Conservation (phyloP, 1,139 yeast genomes). For the Hemisphaericaspora subhashii region DNA sequence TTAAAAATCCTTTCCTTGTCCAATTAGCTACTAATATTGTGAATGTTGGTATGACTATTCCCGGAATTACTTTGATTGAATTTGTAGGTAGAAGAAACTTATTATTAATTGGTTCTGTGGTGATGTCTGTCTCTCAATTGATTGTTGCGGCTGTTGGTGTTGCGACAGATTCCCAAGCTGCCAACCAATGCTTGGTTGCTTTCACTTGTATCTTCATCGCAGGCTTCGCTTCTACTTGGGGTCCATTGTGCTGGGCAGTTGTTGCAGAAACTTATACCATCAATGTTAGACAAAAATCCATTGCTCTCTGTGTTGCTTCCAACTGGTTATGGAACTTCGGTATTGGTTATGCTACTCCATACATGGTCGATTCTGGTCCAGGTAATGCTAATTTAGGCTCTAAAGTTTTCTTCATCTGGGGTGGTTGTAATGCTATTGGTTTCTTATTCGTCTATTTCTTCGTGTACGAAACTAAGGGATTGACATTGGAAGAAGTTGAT, state of each 20-base stretch:
- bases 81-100: slow-evolving; percentile 38
- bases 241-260: slow-evolving; percentile 72
- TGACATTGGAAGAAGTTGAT: slow-evolving; percentile 73
- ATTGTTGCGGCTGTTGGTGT: slow-evolving; percentile 73
- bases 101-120: slow-evolving; percentile 53
- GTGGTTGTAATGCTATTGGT: slow-evolving; percentile 36
- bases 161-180: slow-evolving; percentile 28
- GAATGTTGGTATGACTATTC: slow-evolving; percentile 37
- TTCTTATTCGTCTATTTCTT: slow-evolving; percentile 62
- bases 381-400: slow-evolving; percentile 64
- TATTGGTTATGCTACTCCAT: slow-evolving; percentile 69
- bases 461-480: slow-evolving; percentile 74
- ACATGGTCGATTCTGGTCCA: slow-evolving; percentile 58
- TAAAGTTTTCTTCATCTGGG: slow-evolving; percentile 74
- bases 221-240: slow-evolving; percentile 73
- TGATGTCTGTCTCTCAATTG: slow-evolving; percentile 65
- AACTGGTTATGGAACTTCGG: slow-evolving; percentile 76
- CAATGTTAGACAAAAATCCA: slow-evolving; percentile 66
- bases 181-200: slow-evolving; percentile 61
- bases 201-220: slow-evolving; percentile 67
- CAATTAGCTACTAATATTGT: slow-evolving; percentile 39
- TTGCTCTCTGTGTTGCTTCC: slow-evolving; percentile 64
- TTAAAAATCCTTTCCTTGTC: slow-evolving; percentile 39
- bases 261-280: slow-evolving; percentile 68
- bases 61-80: slow-evolving; percentile 39